Evolutionary conservation across 2,329 filamentous ascomycete genomes (phyloP).

Genomic region (Fusarium odoratissimum): DNA sequence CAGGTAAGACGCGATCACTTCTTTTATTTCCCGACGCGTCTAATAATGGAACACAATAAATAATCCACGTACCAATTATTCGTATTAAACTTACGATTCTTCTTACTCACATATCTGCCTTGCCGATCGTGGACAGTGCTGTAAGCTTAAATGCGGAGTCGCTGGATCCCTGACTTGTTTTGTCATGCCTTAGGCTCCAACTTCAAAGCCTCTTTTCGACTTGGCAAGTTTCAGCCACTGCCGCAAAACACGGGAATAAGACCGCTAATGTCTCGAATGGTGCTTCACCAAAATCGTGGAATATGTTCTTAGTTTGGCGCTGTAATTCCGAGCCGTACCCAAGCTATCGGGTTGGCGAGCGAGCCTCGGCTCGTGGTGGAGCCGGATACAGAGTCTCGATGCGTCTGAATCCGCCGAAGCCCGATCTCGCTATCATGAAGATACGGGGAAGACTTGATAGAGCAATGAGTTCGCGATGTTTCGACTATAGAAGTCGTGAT

Average conservation of each 20-base stretch:
- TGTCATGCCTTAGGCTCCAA: background rate
- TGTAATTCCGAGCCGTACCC: background rate
- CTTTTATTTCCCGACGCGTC: background rate
- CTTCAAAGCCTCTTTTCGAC: background rate
- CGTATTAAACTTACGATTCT: background rate
- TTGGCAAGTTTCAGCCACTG: background rate
- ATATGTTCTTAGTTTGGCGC: background rate
- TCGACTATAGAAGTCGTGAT: no score
- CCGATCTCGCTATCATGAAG: background rate
- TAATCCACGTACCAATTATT: background rate
- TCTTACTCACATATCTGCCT: background rate
- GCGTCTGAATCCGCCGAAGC: background rate
- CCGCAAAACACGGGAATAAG: background rate
- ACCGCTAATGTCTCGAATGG: background rate
- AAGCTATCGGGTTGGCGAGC: background rate
- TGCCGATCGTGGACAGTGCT: background rate
- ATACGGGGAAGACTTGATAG: background rate
- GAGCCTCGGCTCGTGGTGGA: background rate
- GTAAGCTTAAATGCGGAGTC: background rate
- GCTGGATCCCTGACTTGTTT: background rate
- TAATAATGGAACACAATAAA: background rate
- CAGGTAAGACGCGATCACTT: conserved; percentile 3
- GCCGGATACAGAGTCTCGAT: background rate
- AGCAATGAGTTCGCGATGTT: background rate
- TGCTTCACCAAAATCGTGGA: background rate